A percentile compares a stretch with the other conserved stretches of the same genome.
Evolutionary conservation across 306 rosid genomes (phyloP).

Genomic region (Aeschynomene evenia): DNA sequence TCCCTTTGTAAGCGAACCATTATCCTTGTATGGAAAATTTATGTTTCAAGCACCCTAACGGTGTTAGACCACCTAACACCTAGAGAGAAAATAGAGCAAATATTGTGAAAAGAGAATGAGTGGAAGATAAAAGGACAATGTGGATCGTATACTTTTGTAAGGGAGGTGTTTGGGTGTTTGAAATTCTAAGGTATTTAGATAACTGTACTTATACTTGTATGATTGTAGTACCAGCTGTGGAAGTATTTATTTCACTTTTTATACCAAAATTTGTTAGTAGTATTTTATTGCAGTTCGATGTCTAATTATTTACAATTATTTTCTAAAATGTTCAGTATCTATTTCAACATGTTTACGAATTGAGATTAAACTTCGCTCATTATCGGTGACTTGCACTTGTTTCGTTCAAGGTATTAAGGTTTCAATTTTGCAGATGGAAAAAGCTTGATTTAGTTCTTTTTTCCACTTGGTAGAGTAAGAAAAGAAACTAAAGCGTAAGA

Average conservation of each 20-base stretch:
- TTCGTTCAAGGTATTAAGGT: neutral
- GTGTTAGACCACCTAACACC: no score
- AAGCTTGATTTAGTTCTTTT: no score
- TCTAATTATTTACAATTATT: neutral
- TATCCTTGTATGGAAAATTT: slow-evolving; percentile 21
- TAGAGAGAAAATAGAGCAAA: no score
- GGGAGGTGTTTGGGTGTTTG: no score
- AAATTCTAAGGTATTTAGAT: no score
- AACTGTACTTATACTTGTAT: slow-evolving; percentile 21
- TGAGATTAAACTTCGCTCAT: neutral
- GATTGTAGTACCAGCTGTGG: slow-evolving; percentile 41
- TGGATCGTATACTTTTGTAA: no score
- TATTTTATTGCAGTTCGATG: neutral
- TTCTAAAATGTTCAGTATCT: neutral
- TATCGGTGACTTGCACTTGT: no score
- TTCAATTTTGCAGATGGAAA: neutral
- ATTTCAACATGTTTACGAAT: neutral
- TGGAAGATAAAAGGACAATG: no score
- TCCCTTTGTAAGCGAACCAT: slow-evolving; percentile 1
- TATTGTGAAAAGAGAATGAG: no score
- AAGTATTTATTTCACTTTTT: neutral
- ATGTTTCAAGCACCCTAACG: no score
- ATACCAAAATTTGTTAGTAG: neutral
- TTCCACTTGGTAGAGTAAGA: no score
- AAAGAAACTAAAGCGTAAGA: no score